Conservation (phyloP, 164 flowering plant species). For the Dillenia suffruticosa region DNA sequence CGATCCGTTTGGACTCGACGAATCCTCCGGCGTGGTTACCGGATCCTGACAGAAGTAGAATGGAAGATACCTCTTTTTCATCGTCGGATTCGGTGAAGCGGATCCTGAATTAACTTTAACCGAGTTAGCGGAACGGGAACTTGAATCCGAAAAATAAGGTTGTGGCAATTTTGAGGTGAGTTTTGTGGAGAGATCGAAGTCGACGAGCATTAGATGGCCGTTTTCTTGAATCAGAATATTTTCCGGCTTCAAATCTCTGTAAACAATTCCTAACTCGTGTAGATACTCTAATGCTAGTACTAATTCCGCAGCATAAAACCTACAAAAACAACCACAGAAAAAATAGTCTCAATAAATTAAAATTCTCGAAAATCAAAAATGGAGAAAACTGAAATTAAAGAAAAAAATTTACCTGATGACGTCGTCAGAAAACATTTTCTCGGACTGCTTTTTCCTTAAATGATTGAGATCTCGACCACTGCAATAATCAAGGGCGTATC, state of each 20-base stretch:
- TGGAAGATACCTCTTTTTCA: constrained; percentile 15
- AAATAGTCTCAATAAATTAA: background rate
- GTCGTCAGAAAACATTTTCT: constrained; percentile 77
- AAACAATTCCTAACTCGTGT: constrained; percentile 68
- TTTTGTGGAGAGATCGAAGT: constrained; percentile 79
- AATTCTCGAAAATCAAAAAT: background rate
- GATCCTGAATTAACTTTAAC: background rate
- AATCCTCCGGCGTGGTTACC: constrained; percentile 29
- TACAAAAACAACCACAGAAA: constrained; percentile 8
- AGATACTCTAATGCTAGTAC: constrained; percentile 82
- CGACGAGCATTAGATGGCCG: constrained; percentile 88
- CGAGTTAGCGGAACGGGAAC: background rate
- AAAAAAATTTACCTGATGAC: constrained; percentile 46
- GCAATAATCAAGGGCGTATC: constrained; percentile 76
- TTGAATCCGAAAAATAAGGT: constrained; percentile 3
- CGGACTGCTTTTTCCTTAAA: constrained; percentile 54
- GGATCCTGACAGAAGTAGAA: constrained; percentile 21
- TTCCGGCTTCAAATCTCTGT: constrained; percentile 93
- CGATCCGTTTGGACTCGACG: constrained; percentile 4
- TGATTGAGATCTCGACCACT: constrained; percentile 62
- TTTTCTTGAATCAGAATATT: constrained; percentile 71
- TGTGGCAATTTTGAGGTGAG: constrained; percentile 34
- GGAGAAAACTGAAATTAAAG: background rate
- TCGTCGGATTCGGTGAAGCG: constrained; percentile 5
- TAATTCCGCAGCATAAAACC: constrained; percentile 85